phyloP scores from a whole-genome alignment of 2,329 filamentous ascomycete species.

The Podosphaera leucotricha region DNA sequence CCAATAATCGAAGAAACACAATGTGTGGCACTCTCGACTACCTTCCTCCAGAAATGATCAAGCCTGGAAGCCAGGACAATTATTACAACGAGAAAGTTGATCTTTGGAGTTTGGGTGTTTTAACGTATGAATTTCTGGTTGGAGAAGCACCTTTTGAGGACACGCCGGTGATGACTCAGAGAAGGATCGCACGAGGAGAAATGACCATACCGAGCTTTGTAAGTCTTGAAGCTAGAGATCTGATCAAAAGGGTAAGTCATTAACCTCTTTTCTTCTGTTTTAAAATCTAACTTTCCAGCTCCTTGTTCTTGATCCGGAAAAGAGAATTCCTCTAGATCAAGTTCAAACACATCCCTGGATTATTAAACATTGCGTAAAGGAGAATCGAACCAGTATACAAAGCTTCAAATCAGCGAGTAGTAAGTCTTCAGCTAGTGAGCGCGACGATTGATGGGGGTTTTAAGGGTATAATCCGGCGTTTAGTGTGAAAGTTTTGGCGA shows the following conservation, averaged over 20 bases:
- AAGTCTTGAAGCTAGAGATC: conserved; percentile 74
- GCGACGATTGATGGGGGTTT: conserved; percentile 9
- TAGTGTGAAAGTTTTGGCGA: conserved; percentile 2
- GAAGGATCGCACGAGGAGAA: conserved; percentile 90
- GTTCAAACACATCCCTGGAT: conserved; percentile 90
- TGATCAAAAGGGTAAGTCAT: conserved; percentile 62
- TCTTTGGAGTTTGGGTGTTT: conserved; percentile 93
- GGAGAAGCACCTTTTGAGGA: conserved; percentile 79
- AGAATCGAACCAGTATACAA: conserved; percentile 18
- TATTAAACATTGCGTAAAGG: conserved; percentile 56
- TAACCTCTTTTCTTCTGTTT: not conserved
- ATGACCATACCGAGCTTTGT: conserved; percentile 74
- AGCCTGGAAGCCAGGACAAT: no score
- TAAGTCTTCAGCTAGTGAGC: conserved; percentile 10
- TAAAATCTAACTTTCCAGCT: conserved; percentile 25
- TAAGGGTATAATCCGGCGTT: conserved; percentile 9
- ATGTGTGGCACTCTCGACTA: conserved; percentile 92
- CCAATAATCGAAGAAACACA: conserved; percentile 51
- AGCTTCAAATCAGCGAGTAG: conserved; percentile 16
- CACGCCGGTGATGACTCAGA: conserved; percentile 84
- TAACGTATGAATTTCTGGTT: conserved; percentile 81
- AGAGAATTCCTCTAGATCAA: conserved; percentile 72
- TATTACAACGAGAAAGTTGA: conserved; percentile 89
- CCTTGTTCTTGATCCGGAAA: conserved; percentile 79
- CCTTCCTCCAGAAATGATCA: conserved; percentile 94